Conservation (phyloP, 2,329 filamentous ascomycete species). For the Thelonectria discophora region DNA sequence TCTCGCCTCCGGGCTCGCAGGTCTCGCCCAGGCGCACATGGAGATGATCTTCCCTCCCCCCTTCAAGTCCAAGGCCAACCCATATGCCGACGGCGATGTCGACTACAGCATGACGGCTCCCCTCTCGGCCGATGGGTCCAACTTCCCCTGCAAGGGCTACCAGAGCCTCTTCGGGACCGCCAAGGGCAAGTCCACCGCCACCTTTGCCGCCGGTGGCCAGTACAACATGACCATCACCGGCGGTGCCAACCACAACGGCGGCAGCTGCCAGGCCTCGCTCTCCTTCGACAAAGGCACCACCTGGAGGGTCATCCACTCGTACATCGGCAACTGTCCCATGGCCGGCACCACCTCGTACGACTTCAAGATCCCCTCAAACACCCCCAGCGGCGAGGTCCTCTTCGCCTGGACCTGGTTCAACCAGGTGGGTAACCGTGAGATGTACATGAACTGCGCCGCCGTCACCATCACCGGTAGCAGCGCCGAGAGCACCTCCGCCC, state of each 20-base stretch:
- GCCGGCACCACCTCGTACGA: conserved; percentile 60
- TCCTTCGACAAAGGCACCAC: conserved; percentile 76
- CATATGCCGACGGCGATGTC: conserved; percentile 55
- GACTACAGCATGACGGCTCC: conserved; percentile 80
- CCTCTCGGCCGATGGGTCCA: conserved; percentile 64
- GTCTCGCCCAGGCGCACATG: conserved; percentile 63
- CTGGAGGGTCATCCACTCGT: conserved; percentile 73
- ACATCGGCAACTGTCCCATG: conserved; percentile 63
- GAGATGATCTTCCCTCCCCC: conserved; percentile 63
- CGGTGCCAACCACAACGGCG: conserved; percentile 71
- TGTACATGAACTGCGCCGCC: conserved; percentile 87
- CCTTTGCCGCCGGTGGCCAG: conserved; percentile 67
- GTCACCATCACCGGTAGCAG: conserved; percentile 65
- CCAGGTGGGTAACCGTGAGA: conserved; percentile 78
- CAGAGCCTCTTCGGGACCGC: conserved; percentile 58
- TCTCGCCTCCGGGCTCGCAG: conserved; percentile 53
- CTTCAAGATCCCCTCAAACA: conserved; percentile 73
- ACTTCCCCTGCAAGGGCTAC: conserved; percentile 81
- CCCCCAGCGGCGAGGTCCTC: conserved; percentile 68
- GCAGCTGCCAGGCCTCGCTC: conserved; percentile 79
- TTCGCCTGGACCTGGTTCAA: conserved; percentile 85
- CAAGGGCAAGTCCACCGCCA: conserved; percentile 63
- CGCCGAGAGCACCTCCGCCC: conserved; percentile 49
- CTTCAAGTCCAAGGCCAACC: conserved; percentile 63
- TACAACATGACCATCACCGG: conserved; percentile 73